Conservation (phyloP, 805 yeast species). For the Brettanomyces anomalus region DNA sequence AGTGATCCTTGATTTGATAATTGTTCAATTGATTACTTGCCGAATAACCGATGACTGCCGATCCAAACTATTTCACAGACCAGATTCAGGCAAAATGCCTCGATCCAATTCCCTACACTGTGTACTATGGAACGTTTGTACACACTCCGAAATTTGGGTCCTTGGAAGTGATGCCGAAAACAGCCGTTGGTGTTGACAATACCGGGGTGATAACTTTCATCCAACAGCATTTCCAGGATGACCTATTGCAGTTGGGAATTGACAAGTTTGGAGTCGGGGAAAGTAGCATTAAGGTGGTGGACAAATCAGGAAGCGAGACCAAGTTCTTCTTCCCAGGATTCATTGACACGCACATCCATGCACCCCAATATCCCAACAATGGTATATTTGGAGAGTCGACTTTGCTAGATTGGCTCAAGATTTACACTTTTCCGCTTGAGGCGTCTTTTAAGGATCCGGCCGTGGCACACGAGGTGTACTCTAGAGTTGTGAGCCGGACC, state of each 20-base stretch:
- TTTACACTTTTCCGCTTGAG: conserved; percentile 87
- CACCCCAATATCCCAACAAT: conserved; percentile 73
- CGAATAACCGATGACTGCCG: conserved; percentile 8
- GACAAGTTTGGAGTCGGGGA: conserved; percentile 1
- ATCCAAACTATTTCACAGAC: conserved; percentile 6
- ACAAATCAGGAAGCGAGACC: conserved; percentile 27
- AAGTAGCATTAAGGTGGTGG: conserved; percentile 25
- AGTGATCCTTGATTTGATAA: too few relatives aligned
- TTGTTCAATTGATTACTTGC: not conserved
- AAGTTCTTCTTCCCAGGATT: conserved; percentile 77
- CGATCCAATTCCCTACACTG: conserved; percentile 20
- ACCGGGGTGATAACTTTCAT: conserved; percentile 44
- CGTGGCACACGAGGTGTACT: conserved; percentile 55
- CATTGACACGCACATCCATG: conserved; percentile 76
- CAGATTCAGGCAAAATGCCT: conserved; percentile 13
- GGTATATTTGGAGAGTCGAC: conserved; percentile 84
- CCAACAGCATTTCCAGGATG: conserved; percentile 7
- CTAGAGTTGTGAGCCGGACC: conserved; percentile 60
- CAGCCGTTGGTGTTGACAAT: conserved; percentile 55
- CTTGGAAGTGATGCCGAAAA: conserved; percentile 45
- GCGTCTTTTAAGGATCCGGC: conserved; percentile 46
- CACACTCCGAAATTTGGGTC: conserved; percentile 58
- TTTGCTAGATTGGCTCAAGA: conserved; percentile 79
- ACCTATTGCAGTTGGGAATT: conserved; percentile 6
- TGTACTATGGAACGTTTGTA: conserved; percentile 62